Evolutionary conservation across 805 yeast species (phyloP).

Genomic region (Jamesozyma piceae): DNA sequence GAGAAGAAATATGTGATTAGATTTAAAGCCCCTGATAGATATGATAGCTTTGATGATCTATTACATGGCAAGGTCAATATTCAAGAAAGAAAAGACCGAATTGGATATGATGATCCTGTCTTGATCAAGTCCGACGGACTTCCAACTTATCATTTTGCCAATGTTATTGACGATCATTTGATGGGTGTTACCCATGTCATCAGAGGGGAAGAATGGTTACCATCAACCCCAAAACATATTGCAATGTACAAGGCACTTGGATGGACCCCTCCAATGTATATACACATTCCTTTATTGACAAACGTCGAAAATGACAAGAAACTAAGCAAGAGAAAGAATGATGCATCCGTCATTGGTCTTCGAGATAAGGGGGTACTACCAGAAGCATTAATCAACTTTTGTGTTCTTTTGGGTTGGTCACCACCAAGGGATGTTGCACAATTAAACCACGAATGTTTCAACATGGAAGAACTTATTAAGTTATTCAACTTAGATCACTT

Average conservation of each 20-base stretch:
- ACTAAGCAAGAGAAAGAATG: constrained; percentile 79
- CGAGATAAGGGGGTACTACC: constrained; percentile 60
- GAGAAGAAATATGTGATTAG: constrained; percentile 47
- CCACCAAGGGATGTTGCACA: constrained; percentile 53
- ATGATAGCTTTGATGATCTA: constrained; percentile 60
- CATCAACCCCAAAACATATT: constrained; percentile 90
- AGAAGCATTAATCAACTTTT: constrained; percentile 80
- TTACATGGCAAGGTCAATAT: constrained; percentile 69
- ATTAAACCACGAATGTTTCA: constrained; percentile 43
- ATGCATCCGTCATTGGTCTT: constrained; percentile 57
- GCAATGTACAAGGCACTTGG: constrained; percentile 79
- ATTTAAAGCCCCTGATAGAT: constrained; percentile 63
- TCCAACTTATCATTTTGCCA: constrained; percentile 96
- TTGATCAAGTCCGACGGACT: constrained; percentile 85
- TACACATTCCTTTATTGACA: constrained; percentile 87
- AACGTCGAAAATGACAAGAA: constrained; percentile 59
- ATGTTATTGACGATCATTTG: constrained; percentile 86
- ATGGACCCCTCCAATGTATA: constrained; percentile 71
- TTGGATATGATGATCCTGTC: constrained; percentile 72
- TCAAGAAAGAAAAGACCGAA: constrained; percentile 54
- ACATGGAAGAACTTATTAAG: constrained; percentile 41
- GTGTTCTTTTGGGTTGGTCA: constrained; percentile 91
- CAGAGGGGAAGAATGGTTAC: constrained; percentile 96
- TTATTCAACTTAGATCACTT: constrained; percentile 59
- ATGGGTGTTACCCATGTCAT: constrained; percentile 92